Conservation (phyloP, 1,139 yeast species). For the Yamadazyma aaseri region DNA sequence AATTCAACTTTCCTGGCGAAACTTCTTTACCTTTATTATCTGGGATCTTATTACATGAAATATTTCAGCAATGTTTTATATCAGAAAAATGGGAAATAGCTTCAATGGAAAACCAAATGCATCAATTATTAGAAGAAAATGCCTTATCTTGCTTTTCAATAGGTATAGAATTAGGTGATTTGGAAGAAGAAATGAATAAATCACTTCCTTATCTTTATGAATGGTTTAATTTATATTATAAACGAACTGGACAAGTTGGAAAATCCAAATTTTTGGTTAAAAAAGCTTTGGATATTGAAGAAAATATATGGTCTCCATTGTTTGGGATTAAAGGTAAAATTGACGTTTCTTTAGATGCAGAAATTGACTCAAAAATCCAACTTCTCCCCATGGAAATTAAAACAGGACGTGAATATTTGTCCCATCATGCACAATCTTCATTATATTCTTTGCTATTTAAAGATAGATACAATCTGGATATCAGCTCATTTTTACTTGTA, state of each 20-base stretch:
- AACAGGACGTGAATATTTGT: slow-evolving; percentile 67
- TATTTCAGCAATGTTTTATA: slow-evolving; percentile 68
- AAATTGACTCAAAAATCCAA: slow-evolving; percentile 24
- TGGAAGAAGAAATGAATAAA: slow-evolving; percentile 26
- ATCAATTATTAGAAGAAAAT: slow-evolving; percentile 40
- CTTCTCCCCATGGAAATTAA: slow-evolving; percentile 86
- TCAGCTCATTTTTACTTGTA: slow-evolving; percentile 65
- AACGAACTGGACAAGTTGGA: slow-evolving; percentile 35
- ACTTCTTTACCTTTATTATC: slow-evolving; percentile 60
- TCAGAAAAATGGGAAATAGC: slow-evolving; percentile 40
- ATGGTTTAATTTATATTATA: slow-evolving; percentile 59
- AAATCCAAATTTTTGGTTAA: slow-evolving; percentile 50
- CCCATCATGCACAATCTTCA: slow-evolving; percentile 86
- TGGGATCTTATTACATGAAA: slow-evolving; percentile 77
- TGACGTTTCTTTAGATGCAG: slow-evolving; percentile 80
- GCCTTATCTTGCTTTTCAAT: slow-evolving; percentile 58
- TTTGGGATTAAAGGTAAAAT: slow-evolving; percentile 90
- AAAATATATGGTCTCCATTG: slow-evolving; percentile 86
- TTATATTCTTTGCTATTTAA: slow-evolving; percentile 78
- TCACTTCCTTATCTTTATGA: slow-evolving; percentile 58
- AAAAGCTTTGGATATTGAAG: slow-evolving; percentile 80
- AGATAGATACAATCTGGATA: slow-evolving; percentile 73
- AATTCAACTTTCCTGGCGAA: slow-evolving; percentile 56
- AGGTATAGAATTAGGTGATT: slow-evolving; percentile 46
- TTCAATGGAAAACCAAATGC: slow-evolving; percentile 46